These are phyloP conservation scores for Pneumocystis oryctolagi DNA, from an alignment of 1,139 yeast species.

Conservation along the genomic window DNA sequence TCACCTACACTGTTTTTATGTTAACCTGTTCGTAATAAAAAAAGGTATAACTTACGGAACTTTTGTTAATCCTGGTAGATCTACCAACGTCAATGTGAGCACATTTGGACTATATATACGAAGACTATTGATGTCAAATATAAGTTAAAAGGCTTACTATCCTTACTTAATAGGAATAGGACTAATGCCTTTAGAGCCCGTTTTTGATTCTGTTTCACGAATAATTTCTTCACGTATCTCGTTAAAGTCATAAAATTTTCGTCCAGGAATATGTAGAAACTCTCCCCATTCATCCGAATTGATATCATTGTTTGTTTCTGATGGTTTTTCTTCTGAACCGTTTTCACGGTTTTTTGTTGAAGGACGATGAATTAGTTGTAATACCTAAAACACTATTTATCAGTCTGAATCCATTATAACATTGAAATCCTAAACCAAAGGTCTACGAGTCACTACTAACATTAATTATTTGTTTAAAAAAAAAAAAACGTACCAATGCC, in stretches of 20 bases:
- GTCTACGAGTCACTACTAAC: constrained; percentile 90
- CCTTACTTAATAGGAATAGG: constrained; percentile 67
- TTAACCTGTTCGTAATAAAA: neutral
- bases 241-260: constrained; percentile 76
- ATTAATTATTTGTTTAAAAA: constrained; percentile 26
- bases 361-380: constrained; percentile 19
- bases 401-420: neutral
- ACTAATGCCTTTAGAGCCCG: constrained; percentile 90
- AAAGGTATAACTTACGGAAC: constrained; percentile 42
- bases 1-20: constrained; percentile 53
- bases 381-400: constrained; percentile 10
- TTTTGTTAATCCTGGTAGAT: constrained; percentile 92
- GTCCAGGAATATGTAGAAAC: constrained; percentile 80
- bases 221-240: constrained; percentile 86
- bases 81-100: constrained; percentile 85
- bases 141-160: neutral
- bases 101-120: constrained; percentile 94
- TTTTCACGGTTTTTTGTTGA: constrained; percentile 12
- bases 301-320: constrained; percentile 36
- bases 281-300: constrained; percentile 97
- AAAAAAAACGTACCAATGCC: neutral
- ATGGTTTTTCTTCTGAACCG: constrained; percentile 15
- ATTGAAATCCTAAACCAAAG: constrained; percentile 36
- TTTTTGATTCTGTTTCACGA: constrained; percentile 81
- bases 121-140: constrained; percentile 20